A percentile compares a stretch with the other conserved stretches of the same genome.
Conservation (phyloP, 2,329 filamentous ascomycete genomes). For the Lecanicillium sp. region DNA sequence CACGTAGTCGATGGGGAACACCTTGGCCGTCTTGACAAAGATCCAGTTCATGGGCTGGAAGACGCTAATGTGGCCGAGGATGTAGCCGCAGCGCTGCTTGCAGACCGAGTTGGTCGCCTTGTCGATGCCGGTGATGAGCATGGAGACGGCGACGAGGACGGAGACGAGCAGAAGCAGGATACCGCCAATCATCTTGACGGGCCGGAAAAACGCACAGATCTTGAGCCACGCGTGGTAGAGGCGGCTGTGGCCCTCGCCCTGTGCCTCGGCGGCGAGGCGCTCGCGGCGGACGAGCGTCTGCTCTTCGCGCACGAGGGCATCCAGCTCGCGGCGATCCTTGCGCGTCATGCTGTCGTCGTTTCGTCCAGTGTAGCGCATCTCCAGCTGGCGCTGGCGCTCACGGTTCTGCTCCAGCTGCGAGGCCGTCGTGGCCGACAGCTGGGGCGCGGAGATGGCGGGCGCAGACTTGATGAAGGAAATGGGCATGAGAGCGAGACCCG, state of each 20-base stretch:
- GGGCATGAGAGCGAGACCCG: constrained; percentile 82
- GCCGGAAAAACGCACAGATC: constrained; percentile 73
- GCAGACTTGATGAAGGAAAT: constrained; percentile 89
- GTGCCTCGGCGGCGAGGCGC: constrained; percentile 75
- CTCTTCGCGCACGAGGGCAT: constrained; percentile 82
- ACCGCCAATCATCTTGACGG: constrained; percentile 82
- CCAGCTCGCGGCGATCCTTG: constrained; percentile 84
- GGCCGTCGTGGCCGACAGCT: constrained; percentile 68
- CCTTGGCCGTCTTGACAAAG: constrained; percentile 65
- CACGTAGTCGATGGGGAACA: constrained; percentile 88
- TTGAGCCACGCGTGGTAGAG: constrained; percentile 74
- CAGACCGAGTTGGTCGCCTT: constrained; percentile 94
- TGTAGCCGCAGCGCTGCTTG: constrained; percentile 85
- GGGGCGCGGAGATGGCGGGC: constrained; percentile 76
- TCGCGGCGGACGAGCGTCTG: constrained; percentile 86
- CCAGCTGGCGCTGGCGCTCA: constrained; percentile 86
- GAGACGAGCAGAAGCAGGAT: constrained; percentile 69
- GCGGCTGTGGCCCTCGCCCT: constrained; percentile 68
- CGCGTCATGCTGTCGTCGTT: constrained; percentile 67
- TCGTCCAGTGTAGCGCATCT: constrained; percentile 74
- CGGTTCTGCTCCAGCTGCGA: constrained; percentile 80
- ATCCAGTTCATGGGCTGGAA: constrained; percentile 95
- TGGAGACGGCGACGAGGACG: constrained; percentile 76
- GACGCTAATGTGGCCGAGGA: constrained; percentile 78
- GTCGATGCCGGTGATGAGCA: constrained; percentile 93